Conservation (phyloP, 1,284 basidiomycete species). For the Gymnopus androsaceus region DNA sequence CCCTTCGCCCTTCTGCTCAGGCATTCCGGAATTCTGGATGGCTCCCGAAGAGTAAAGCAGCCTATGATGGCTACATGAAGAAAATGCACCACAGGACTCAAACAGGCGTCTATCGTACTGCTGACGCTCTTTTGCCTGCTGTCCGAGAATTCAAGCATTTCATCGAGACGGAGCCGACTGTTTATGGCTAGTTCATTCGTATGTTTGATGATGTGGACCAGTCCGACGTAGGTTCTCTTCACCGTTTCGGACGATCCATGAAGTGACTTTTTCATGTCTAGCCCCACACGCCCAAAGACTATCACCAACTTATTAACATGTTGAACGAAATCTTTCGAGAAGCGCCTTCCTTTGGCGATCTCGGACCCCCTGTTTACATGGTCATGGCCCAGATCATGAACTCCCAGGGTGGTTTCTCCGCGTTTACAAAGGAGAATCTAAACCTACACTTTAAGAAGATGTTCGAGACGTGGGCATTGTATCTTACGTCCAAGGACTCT, state of each 20-base stretch:
- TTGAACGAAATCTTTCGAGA: conserved; percentile 37
- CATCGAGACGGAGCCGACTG: conserved; percentile 35
- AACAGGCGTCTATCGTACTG: neutral
- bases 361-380: conserved; percentile 31
- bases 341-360: conserved; percentile 39
- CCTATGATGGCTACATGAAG: neutral
- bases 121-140: conserved; percentile 11
- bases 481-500: conserved; percentile 37
- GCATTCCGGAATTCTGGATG: conserved; percentile 4
- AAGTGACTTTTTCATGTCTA: neutral
- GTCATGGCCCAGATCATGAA: conserved; percentile 31
- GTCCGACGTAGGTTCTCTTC: conserved; percentile 12
- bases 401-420: conserved; percentile 20
- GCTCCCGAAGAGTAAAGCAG: neutral
- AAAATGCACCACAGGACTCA: neutral
- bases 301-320: conserved; percentile 33
- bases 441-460: conserved; percentile 27
- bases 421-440: conserved; percentile 18
- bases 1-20: conserved; percentile 9
- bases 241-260: neutral
- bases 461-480: conserved; percentile 37
- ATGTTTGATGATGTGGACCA: conserved; percentile 32
- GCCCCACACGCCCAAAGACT: conserved; percentile 30
- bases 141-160: conserved; percentile 36
- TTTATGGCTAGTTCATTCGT: conserved; percentile 36